Base-by-base conservation (phyloP, 2,329 filamentous ascomycete species). In the Pestalotiopsis sp. region DNA sequence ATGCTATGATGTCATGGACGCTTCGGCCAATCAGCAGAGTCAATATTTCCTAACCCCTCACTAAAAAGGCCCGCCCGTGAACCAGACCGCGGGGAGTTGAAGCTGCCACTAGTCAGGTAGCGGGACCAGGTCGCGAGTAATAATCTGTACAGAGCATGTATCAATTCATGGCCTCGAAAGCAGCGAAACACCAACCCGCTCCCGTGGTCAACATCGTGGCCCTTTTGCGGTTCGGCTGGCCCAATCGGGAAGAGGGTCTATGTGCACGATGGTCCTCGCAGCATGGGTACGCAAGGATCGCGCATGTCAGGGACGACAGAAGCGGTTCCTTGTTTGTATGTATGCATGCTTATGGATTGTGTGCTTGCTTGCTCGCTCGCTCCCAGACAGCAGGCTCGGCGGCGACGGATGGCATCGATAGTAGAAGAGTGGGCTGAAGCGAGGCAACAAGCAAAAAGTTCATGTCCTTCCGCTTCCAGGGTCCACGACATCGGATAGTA, bases 401-500 rank as follows among this genome's bases (percentile, higher is more conserved):
- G 31, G 7, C 7, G 31, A 36, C 31, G 14, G 7, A 52, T 52
- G 45, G 45, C 45, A 52, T 36, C 31, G 45, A 20, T 20, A 52
- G 45, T 25, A 25, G 59, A 17, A 62, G 14, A 62, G 59, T 62
- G 59, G 59, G 31, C 25, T 62, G 31, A 20, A 39, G 45, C 45
- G 45, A 52, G 31, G 20, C 59, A 62, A 62, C 27, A 36, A 36
- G 27, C 27, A 27, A 6, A 6, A 31, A 61, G 36, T 62, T 62
- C 38, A 52, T 52, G 39, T 14, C 41, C 20, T 25, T 45, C 45
- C 45, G 20, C 17, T 52, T 20, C 41, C 36, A 62, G 39, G 61
- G 61, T 64, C 61, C 39, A 49, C 61, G 61, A 39, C 61, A 64
- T 64, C 38, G 38, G 39, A 64, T 64, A 64, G 61, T 23, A 49